Base-by-base conservation (phyloP, 208 protist genomes). In the Strigomonas culicis region DNA sequence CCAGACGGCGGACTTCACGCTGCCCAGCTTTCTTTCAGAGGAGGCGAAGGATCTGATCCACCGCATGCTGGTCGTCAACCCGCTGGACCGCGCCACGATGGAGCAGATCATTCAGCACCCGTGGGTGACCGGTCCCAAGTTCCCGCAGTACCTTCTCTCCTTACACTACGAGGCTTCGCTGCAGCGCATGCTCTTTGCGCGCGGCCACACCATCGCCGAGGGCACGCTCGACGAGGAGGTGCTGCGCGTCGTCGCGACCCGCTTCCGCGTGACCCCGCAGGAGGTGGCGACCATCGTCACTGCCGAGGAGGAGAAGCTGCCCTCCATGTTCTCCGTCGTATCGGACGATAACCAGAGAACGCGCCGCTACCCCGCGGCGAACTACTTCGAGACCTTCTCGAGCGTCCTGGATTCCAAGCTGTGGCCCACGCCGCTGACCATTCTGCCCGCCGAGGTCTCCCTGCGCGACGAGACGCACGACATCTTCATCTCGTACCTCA, bases 51-150 rank as follows among this genome's bases (percentile, higher is more conserved):
- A 93, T 50, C 61, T 94, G 50, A 50, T 96, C 28, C 75, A 50
- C 25, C 82, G 76, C 28, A 79, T 96, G 62, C 66, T 96, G 11
- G 73, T 90, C 3, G 81, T 89, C 19, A 87, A 91, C 63, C 84
- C 90, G 4, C 78, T 94, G 36, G 79, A 92, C 68, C 86, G 90
- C 3, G 82, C 87, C 13, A 96, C 90, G 17, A 91, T 96, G 74
- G 85, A 92, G 69, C 87, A 96, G 72, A 79, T 94, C 17, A 85
- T 96, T 75, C 82, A 92, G 63, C 84, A 92, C 74, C 86, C 90
- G 7, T 96, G 88, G 86, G 46, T 92, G 49, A 63, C 70, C 0
- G n/a, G n/a, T n/a, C 73, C 75, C 4, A 39, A 70, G 47, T 94
- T 82, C 63, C 86, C 87, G 19, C 68, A 59, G 21, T 79, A 85